Evolutionary conservation across 345 rosid genomes (phyloP).

Genomic region (Eucalyptus cladocalyx): DNA sequence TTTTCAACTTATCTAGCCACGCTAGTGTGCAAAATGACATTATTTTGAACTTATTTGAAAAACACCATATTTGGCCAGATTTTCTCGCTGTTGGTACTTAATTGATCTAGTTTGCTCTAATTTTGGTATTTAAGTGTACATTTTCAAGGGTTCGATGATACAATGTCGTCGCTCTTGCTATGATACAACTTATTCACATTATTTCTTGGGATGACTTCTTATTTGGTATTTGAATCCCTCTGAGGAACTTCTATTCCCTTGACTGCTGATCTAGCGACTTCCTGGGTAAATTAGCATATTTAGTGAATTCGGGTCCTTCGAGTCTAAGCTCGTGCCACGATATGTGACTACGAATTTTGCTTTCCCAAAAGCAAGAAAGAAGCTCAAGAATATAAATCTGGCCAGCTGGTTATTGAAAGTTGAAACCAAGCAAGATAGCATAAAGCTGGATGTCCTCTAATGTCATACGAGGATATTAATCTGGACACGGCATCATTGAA

Average conservation of each 20-base stretch:
- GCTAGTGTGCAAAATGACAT: too few relatives aligned
- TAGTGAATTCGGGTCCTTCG: too few relatives aligned
- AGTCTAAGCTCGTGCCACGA: constrained; percentile 42
- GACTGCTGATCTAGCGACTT: neutral
- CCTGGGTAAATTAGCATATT: too few relatives aligned
- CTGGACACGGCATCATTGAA: constrained; percentile 64
- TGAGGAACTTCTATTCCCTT: neutral
- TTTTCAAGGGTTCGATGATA: too few relatives aligned
- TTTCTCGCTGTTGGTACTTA: rapidly evolving
- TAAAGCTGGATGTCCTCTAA: constrained; percentile 92
- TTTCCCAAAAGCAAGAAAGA: constrained; percentile 51
- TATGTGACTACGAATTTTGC: constrained; percentile 46
- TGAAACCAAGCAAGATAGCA: constrained; percentile 88
- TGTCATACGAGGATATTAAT: constrained; percentile 83
- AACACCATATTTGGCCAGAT: too few relatives aligned
- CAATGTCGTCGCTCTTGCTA: neutral
- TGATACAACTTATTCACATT: neutral
- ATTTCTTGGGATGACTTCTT: neutral
- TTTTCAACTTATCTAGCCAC: too few relatives aligned
- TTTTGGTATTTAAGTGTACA: too few relatives aligned
- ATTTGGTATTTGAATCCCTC: neutral
- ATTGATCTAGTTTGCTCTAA: too few relatives aligned
- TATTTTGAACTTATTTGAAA: too few relatives aligned
- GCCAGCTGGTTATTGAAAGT: constrained; percentile 58
- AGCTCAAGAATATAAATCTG: constrained; percentile 31